These are phyloP conservation scores for Mycotypha africana DNA, from an alignment of 371 early-diverging fungal genomes.

Conservation along the genomic window DNA sequence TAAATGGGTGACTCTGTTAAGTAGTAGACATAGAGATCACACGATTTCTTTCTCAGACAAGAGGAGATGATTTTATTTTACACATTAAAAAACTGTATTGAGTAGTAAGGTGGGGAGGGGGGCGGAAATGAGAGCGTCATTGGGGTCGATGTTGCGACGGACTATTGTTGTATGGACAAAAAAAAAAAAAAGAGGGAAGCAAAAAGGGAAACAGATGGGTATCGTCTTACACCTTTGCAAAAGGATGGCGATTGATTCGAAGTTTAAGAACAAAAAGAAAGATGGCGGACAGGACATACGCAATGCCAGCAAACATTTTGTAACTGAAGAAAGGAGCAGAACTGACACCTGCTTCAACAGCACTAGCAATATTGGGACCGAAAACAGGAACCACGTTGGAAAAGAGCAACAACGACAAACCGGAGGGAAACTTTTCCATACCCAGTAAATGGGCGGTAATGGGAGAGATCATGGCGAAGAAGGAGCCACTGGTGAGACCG, in stretches of 20 bases:
- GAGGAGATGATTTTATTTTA: too few species aligned
- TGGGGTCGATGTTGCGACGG: too few species aligned
- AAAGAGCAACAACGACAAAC: constrained; percentile 26
- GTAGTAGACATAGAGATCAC: too few species aligned
- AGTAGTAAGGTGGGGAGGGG: too few species aligned
- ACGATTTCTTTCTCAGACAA: too few species aligned
- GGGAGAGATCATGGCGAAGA: constrained; percentile 28
- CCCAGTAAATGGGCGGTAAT: constrained; percentile 28
- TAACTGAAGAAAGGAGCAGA: constrained; percentile 23
- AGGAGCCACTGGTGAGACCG: constrained; percentile 58
- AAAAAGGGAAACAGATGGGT: too few species aligned
- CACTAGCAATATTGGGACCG: constrained; percentile 34
- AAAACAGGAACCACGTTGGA: constrained; percentile 24
- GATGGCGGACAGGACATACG: constrained; percentile 16
- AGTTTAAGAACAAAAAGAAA: constrained; percentile 21
- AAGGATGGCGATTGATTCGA: constrained; percentile 10
- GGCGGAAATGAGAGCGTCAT: too few species aligned
- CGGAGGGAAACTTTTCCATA: constrained; percentile 38
- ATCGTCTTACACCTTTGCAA: constrained; percentile 15
- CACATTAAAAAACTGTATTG: too few species aligned
- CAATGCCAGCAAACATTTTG: constrained; percentile 30
- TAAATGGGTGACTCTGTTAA: too few species aligned
- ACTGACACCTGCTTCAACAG: constrained; percentile 20
- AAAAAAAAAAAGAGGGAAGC: too few species aligned
- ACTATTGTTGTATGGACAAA: too few species aligned